Evolutionary conservation across 768 basidiomycete genomes (phyloP), one percentile per base, ranked within the genome.

Genomic region (Pleurotus tuber-regium): DNA sequence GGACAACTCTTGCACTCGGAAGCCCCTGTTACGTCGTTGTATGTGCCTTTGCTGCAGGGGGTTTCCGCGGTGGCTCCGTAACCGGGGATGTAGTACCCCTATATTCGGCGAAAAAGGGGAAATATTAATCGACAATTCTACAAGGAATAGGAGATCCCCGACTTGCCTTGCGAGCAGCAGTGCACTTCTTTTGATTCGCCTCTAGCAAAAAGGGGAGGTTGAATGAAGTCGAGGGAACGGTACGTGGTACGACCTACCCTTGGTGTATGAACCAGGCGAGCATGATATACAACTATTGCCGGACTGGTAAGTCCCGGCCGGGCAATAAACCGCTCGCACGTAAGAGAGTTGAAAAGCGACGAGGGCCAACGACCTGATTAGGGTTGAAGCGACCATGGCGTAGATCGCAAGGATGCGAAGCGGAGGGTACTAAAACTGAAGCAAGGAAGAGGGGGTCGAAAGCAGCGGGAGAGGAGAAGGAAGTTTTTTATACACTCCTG

Each of bases 41-140:
- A 53, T 4, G 38, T 50, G 3, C 63, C 65, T 29, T 57, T 19
- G 21, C 57, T 43, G 54, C 63, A 66, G 21, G 59, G 33, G 8
- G 49, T 60, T 24, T 64, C 62, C 5, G 56, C 19, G 10, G 54
- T 61, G 26, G 57, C 57, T 8, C 53, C 57, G 2, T 24, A 12
- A 11, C 50, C 44, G 11, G 61, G 56, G 14, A 62, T 46, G 40
- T 60, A 62, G 38, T 62, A 66, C 1, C 64, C 63, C 43, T 44
- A 2, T n/a, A n/a, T 29, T 28, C 24, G 8, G 28, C 19, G n/a
- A 28, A 19, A 10, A 9, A 8, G 7, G 16, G n/a, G 28, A 5
- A 6, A 16, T 3, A n/a, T n/a, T n/a, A n/a, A n/a, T n/a, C n/a
- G n/a, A n/a, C n/a, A n/a, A n/a, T n/a, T n/a, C n/a, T n/a, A n/a